These are phyloP conservation scores for Sclerotinia spermophila DNA, from an alignment of 2,329 filamentous ascomycete species.

Conservation along the genomic window DNA sequence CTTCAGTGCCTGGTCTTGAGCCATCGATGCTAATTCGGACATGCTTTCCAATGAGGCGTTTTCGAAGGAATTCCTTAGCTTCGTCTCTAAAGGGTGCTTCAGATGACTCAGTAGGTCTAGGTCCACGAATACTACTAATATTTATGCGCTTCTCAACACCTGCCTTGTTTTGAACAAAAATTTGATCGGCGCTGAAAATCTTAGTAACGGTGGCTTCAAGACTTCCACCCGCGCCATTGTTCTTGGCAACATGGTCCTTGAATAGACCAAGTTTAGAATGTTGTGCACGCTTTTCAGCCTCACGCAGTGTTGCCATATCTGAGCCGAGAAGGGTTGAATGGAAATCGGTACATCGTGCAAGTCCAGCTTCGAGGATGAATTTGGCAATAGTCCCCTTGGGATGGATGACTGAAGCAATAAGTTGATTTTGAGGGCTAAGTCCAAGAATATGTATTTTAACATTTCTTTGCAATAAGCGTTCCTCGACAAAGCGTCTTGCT, in stretches of 20 bases:
- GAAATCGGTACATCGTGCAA: conserved; percentile 91
- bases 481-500: conserved; percentile 82
- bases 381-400: conserved; percentile 89
- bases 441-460: conserved; percentile 82
- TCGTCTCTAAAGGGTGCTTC: conserved; percentile 88
- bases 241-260: conserved; percentile 73
- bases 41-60: conserved; percentile 93
- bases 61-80: conserved; percentile 92
- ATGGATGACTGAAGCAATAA: conserved; percentile 85
- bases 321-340: conserved; percentile 88
- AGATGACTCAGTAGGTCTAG: conserved; percentile 80
- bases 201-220: conserved; percentile 81
- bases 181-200: conserved; percentile 82
- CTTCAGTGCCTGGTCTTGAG: conserved; percentile 82
- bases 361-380: conserved; percentile 81
- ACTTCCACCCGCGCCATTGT: conserved; percentile 55
- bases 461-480: conserved; percentile 78
- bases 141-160: conserved; percentile 86
- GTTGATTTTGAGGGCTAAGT: conserved; percentile 81
- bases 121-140: conserved; percentile 88
- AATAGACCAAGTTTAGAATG: conserved; percentile 73
- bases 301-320: conserved; percentile 80
- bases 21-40: conserved; percentile 87
- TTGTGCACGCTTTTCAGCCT: conserved; percentile 84
- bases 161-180: conserved; percentile 80